Base-by-base conservation (phyloP, 192 early-diverging fungal genomes). In the Backusella parvicylindrica region DNA sequence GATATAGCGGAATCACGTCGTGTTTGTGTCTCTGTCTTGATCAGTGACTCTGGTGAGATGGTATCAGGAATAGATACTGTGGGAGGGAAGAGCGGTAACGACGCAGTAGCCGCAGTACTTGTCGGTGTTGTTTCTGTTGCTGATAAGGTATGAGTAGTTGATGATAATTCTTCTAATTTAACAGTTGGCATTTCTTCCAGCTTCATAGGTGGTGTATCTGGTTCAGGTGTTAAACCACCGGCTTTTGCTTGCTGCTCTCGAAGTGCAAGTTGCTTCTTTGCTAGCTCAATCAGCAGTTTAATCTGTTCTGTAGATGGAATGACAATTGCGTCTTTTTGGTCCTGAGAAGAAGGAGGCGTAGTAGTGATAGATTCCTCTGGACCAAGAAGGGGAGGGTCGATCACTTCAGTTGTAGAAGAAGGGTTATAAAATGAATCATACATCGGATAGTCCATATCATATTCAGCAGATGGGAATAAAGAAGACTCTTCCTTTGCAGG, bases 211-310 rank as follows among this genome's bases (percentile, higher is more conserved):
- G 38, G 68, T 18, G 26, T 37, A 49, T 21, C 37, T 49, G 68
- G 68, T 50, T 26, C 37, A 70, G 68, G 37, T 37, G 38, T 37
- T 28, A 60, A 12, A 26, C 53, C 53, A 28, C 53, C 53, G 12
- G 53, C 53, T 12, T 60, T 60, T 28, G 53, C 53, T 60, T 60
- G 50, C 9, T 77, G 76, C 4, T 77, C 71, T 53, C 71, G 70
- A 47, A 77, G 71, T 56, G 76, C 76, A 6, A 77, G 50, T 23
- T 77, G 76, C 18, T 73, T 64, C 31, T 73, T 77, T 30, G 76
- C 76, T 11, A 72, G 32, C 68, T 77, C 76, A 68, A 77, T 77
- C 23, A 77, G n/a, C 2, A 56, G 76, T 49, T 77, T 77, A 33
- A 77, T 77, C 36, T 77, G 76, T 23, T 77, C 76, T 32, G 65